Evolutionary conservation across 2,329 filamentous ascomycete species (phyloP), one percentile per base, ranked within the genome.

Genomic region (Didymella arachidicola): DNA sequence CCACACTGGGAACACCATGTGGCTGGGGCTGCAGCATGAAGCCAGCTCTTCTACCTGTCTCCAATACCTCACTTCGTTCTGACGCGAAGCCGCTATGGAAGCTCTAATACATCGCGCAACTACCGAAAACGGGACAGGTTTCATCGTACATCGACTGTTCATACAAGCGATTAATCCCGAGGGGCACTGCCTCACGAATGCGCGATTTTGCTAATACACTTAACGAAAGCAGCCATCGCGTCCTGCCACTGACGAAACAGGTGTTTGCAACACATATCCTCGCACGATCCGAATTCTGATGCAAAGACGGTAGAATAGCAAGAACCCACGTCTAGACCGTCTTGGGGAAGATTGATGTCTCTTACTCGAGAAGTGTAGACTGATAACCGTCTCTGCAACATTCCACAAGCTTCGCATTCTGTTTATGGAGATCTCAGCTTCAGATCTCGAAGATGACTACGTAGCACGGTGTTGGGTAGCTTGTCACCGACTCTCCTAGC

Each of bases 111-210:
- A 44, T 56, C 53, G 39, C 53, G 30, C 45, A 25, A 1, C 1
- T 32, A 10, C 3, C 14, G 34, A 25, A 8, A 4, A 30, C 10
- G 8, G 38, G 22, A 30, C 27, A 47, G 14, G 16, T 44, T 39
- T 47, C 26, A 11, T 29, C 8, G 19, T 29, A 12, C 42, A 47
- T 51, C 34, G 12, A 36, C 16, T 10, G 4, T 12, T 3, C 26
- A 30, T 6, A 45, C 47, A 48, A 52, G 54, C 42, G 26, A 57
- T 52, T 52, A 41, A 27, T 29, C n/a, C 25, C 14, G 4, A 10
- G 27, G 8, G 29, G 26, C 46, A 51, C 53, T 57, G 53, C 53
- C 53, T 45, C 46, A 25, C 18, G 7, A 8, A 22, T 39, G 45
- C 38, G 53, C 45, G 30, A 56, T 44, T 56, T 56, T 14, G 14